Base-by-base conservation (phyloP, 192 early-diverging fungal species). In the Backusella circina region DNA sequence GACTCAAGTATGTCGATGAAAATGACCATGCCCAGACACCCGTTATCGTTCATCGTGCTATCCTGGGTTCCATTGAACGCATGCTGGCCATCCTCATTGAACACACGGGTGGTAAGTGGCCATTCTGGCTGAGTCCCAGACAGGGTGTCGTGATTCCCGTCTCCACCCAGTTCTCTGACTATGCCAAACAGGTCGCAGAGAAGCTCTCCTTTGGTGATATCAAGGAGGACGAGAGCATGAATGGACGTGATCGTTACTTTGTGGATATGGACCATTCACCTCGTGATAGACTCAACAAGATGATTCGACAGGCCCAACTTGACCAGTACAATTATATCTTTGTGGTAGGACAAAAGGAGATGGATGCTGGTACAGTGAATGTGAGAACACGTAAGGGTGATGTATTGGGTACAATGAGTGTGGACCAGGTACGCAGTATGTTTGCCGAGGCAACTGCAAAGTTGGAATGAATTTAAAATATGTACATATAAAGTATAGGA, bases 11-110 rank as follows among this genome's bases (percentile, higher is more conserved):
- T 77, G 79, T 84, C 28, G 90, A 89, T 64, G 85, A 90, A 30
- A 87, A 93, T 30, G 93, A 91, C 0, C 66, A 78, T 67, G 77
- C 83, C 26, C 85, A 92, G 33, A 87, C 84, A 1, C 97, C 97
- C 8, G 96, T 97, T 13, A 97, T 98, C 84, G 91, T 98, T n/a
- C 97, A 98, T 75, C 88, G 96, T 10, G 96, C 97, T 8, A 90
- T 96, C 16, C 84, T 98, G 64, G 97, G 96, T 5, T 91, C 90
- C 47, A 87, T 98, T 64, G 97, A 98, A 86, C 86, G 97, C 1
- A 96, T 97, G 93, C 85, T 98, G 85, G 97, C 93, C n/a, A 94
- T 98, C 41, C 79, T 98, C 68, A 95, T 91, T 72, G 97, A 98
- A 80, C 94, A 98, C 81, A 95, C 92, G 72, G 90, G 84, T 15